Conservation (phyloP, 208 protist species). For the Crithidia fasciculata region DNA sequence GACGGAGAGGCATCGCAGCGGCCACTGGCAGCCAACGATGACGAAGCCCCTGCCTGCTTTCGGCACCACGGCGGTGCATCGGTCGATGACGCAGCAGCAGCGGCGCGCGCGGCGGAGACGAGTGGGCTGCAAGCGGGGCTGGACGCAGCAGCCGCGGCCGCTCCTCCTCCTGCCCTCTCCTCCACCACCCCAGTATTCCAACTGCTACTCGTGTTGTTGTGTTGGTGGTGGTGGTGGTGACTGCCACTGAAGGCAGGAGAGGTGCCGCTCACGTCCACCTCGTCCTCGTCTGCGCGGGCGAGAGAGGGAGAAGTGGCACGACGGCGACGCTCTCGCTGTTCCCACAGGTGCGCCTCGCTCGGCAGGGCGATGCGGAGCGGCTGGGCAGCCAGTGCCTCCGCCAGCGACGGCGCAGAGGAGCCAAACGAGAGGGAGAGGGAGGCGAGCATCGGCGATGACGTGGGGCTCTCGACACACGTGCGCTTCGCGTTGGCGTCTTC, state of each 20-base stretch:
- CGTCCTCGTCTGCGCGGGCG: slow-evolving; percentile 13
- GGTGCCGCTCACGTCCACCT: background rate
- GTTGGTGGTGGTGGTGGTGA: no score
- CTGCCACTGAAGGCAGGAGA: no score
- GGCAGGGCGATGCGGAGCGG: slow-evolving; percentile 7
- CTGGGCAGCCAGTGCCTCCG: slow-evolving; percentile 24
- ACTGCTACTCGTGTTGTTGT: no score
- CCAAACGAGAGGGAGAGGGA: slow-evolving; percentile 14
- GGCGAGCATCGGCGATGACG: slow-evolving; percentile 10
- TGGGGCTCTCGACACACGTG: slow-evolving; percentile 30
- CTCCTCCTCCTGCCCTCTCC: no score
- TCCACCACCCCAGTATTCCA: no score
- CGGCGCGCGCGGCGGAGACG: no score
- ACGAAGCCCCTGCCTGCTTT: no score
- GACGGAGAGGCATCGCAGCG: slow-evolving; percentile 5
- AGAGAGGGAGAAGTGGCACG: slow-evolving; percentile 39
- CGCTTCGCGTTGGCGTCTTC: slow-evolving; percentile 23
- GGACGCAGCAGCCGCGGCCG: no score
- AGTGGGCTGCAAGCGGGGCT: no score
- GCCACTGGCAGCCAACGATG: background rate
- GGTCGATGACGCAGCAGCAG: no score
- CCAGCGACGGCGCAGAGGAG: slow-evolving; percentile 17
- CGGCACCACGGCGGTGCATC: no score
- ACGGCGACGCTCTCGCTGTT: slow-evolving; percentile 29
- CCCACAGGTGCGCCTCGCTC: slow-evolving; percentile 24